Base-by-base conservation (phyloP, 2,329 filamentous ascomycete genomes). In the Diaporthe destruens region DNA sequence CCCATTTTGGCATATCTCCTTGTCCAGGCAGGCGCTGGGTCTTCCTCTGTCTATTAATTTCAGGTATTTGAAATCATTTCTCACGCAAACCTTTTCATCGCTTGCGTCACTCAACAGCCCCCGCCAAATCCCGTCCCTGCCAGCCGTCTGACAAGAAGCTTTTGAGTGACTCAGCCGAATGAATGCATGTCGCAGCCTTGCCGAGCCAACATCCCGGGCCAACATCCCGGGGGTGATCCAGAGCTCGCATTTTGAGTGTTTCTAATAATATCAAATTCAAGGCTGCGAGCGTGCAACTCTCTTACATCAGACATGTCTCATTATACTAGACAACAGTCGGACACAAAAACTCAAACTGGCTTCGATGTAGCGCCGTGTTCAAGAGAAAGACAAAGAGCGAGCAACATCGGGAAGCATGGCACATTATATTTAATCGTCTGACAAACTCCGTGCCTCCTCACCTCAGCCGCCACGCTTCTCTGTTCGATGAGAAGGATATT, bases 21-120 rank as follows among this genome's bases (percentile, higher is more conserved):
- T 65, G 42, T 25, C 59, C 29, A 65, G 59, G 39, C 57, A 47
- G 57, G 12, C 61, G 44, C 61, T 39, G 53, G n/a, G 61, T 51
- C 47, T 32, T 20, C 23, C 11, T 63, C 20, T 47, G 20, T 65
- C 34, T 2, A 29, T 66, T 51, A 66, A 25, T 53, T 39, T 25
- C 20, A 20, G 61, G 61, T 66, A 66, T 66, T 66, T 66, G 44
- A 47, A 66, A 66, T 66, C n/a, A 47, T 47, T 34, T 29, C 29
- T 29, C 23, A 25, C 44, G 44, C 47, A 66, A 66, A 25, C 39
- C 32, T 66, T 66, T 66, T 66, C 47, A 53, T 53, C 32, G 5
- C n/a, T n/a, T 36, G 61, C 61, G 47, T 66, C 47, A 66, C 39
- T 32, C 20, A 36, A 20, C 44, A 36, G 12, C 23, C 16, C 44